Evolutionary conservation across 2,329 filamentous ascomycete genomes (phyloP), one percentile per base, ranked within the genome.

Genomic region (Chaetomiaceae sp.): DNA sequence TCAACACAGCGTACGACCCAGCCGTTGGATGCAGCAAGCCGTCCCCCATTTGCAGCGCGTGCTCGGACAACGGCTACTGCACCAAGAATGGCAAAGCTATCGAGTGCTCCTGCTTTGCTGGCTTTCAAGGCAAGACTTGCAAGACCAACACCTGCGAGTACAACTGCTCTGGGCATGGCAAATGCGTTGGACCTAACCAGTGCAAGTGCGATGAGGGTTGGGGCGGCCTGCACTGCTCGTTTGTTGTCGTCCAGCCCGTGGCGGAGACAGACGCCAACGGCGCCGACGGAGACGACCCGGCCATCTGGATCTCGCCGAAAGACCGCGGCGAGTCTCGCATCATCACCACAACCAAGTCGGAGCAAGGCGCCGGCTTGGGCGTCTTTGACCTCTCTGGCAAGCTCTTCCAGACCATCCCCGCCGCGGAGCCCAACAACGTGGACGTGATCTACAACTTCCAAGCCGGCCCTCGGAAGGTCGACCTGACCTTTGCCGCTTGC

Each of bases 321-420:
- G 48, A 50, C 39, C 43, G 39, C 6, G 19, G 17, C 21, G 43
- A 51, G 33, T 54, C 51, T 3, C 43, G 51, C 23, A 54, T 54
- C 44, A 54, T 54, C 51, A 54, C 51, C 2, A 54, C 51, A 1
- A 50, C 48, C 38, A 54, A 54, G 30, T 50, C 51, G 1, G 44
- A 33, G 34, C 23, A 54, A 5, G 43, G 47, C 2, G 48, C 51
- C 13, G 51, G 51, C 13, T 14, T 54, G 1, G 51, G 48, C 20
- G 51, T 54, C 20, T 54, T 54, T 20, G 51, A 54, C 39, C 44
- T 54, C 4, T 48, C 47, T n/a, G 51, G 51, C 39, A 54, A 51
- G 14, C 42, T 48, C 8, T 25, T 54, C 7, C 48, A 54, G 14
- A 54, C 51, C 33, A 40, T 54, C 14, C 21, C 43, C 1, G 47